Percentiles rank a stretch among this genome's conserved stretches.
Conservation (phyloP, 1,284 basidiomycete genomes). For the Leccinum pachyderme region DNA sequence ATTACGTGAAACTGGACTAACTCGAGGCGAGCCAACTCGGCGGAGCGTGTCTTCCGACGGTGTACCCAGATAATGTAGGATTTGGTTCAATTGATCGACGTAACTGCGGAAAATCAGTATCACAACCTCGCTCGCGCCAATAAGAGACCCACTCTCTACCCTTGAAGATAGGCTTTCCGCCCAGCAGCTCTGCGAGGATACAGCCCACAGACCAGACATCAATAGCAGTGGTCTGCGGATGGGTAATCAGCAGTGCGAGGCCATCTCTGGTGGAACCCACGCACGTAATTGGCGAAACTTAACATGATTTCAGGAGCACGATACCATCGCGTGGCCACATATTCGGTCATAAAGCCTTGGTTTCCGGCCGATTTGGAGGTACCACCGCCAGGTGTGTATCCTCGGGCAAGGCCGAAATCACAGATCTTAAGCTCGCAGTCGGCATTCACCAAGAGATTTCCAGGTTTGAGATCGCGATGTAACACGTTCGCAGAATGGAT, state of each 20-base stretch:
- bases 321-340: constrained; percentile 97
- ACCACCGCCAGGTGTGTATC: constrained; percentile 82
- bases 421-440: constrained; percentile 99
- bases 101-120: constrained; percentile 53
- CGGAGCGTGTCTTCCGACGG: constrained; percentile 95
- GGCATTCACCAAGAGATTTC: constrained; percentile 95
- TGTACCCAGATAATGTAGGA: constrained; percentile 95
- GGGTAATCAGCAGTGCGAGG: constrained; percentile 10
- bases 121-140: not conserved
- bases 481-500: constrained; percentile 99
- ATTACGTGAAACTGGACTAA: constrained; percentile 35
- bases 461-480: constrained; percentile 97
- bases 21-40: constrained; percentile 89
- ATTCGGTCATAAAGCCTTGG: constrained; percentile 99
- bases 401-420: constrained; percentile 96
- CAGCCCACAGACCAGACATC: constrained; percentile 99
- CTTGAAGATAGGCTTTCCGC: constrained; percentile 98
- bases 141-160: constrained; percentile 80
- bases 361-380: constrained; percentile 69
- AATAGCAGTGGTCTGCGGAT: constrained; percentile 71
- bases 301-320: constrained; percentile 97
- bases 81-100: constrained; percentile 98
- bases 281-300: constrained; percentile 92
- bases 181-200: constrained; percentile 94
- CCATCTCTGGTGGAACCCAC: constrained; percentile 27